Percentiles rank a stretch among this genome's conserved stretches.
phyloP scores from a whole-genome alignment of 305 asterid genomes.

The Solanum hybrid region DNA sequence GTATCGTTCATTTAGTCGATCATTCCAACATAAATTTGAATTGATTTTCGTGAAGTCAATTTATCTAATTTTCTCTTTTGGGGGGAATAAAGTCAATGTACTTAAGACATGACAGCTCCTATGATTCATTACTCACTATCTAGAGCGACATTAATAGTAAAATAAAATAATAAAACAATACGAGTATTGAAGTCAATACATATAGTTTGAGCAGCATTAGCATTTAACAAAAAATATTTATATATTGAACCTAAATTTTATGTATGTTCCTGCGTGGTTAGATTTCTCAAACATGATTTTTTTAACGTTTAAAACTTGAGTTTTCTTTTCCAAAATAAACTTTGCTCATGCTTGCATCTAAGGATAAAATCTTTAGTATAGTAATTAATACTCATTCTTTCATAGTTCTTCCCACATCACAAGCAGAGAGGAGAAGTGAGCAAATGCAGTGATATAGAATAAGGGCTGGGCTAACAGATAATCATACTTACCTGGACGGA shows the following conservation, averaged over 20 bases:
- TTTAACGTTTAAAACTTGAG: neutral
- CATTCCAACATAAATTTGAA: neutral
- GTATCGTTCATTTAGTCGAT: neutral
- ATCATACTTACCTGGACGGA: constrained; percentile 36
- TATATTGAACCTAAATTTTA: neutral
- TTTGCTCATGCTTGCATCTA: neutral
- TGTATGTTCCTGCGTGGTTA: neutral
- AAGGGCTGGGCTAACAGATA: neutral
- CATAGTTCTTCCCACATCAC: neutral
- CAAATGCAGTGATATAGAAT: neutral
- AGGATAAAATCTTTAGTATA: neutral
- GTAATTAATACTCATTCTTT: neutral
- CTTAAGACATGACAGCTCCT: neutral
- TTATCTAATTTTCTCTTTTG: neutral
- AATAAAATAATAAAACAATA: neutral
- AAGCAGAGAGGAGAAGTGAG: neutral
- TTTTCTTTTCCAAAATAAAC: neutral
- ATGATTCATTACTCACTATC: neutral
- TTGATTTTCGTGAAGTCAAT: neutral
- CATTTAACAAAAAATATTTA: neutral
- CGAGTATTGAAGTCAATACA: neutral
- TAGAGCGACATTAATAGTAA: neutral
- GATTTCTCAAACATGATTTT: neutral
- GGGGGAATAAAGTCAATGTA: neutral
- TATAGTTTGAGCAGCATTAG: neutral